phyloP scores from a whole-genome alignment of 116 monocot species.

The Posidonia oceanica region DNA sequence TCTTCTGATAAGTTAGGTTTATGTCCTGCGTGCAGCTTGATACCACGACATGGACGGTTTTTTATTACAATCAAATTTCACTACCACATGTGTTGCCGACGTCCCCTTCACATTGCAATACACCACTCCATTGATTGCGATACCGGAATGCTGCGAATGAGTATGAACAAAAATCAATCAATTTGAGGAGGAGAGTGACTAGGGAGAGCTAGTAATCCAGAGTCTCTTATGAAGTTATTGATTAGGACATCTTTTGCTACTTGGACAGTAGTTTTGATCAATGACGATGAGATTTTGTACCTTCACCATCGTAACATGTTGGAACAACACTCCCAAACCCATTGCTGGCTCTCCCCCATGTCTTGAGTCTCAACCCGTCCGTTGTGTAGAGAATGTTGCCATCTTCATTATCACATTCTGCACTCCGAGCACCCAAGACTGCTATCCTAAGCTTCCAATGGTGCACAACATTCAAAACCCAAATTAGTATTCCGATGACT shows the following conservation, averaged over 20 bases:
- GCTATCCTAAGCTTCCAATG: constrained; percentile 46
- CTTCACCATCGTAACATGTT: constrained; percentile 23
- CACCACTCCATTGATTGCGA: constrained; percentile 39
- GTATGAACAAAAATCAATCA: too few species aligned
- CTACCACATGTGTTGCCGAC: constrained; percentile 40
- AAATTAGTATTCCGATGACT: too few species aligned
- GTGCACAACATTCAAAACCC: too few species aligned
- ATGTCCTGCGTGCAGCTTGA: constrained; percentile 35
- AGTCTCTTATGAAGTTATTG: not conserved
- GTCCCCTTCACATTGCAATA: constrained; percentile 36
- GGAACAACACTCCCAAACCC: constrained; percentile 25
- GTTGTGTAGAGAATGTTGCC: constrained; percentile 18
- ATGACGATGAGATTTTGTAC: constrained; percentile 43
- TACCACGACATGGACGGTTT: constrained; percentile 51
- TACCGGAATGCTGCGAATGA: constrained; percentile 34
- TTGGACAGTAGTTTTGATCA: constrained; percentile 48
- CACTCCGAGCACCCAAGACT: constrained; percentile 21
- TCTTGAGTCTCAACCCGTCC: constrained; percentile 49
- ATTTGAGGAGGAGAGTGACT: too few species aligned
- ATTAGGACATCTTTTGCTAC: constrained; percentile 19
- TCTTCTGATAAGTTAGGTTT: constrained; percentile 28
- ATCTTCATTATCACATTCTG: constrained; percentile 40
- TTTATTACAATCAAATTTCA: constrained; percentile 46
- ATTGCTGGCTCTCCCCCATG: constrained; percentile 26
- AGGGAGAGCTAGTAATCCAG: too few species aligned